Evolutionary conservation across 108 stramenopile genomes (phyloP).

Genomic region (Fistulifera pelliculosa): DNA sequence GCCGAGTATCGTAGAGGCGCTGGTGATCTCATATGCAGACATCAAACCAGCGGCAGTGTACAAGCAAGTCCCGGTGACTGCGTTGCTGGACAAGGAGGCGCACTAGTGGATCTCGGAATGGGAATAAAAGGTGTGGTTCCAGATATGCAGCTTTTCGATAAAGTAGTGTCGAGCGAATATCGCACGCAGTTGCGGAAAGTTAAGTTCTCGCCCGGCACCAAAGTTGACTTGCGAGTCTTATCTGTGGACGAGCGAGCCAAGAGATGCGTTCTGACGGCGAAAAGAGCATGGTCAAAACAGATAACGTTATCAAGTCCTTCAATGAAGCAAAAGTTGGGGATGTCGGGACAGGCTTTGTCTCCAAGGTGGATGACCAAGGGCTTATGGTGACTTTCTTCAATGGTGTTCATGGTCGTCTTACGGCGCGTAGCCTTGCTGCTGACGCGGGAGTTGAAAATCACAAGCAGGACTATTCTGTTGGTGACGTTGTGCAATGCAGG

Average conservation of each 20-base stretch:
- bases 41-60: conserved; percentile 59
- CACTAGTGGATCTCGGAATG: conserved; percentile 63
- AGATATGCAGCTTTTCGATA: conserved; percentile 55
- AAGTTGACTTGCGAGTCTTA: conserved; percentile 71
- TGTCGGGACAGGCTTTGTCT: conserved; percentile 59
- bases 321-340: conserved; percentile 28
- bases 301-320: conserved; percentile 41
- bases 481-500: conserved; percentile 69
- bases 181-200: conserved; percentile 49
- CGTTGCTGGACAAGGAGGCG: conserved; percentile 42
- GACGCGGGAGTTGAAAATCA: conserved; percentile 81
- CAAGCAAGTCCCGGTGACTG: conserved; percentile 57
- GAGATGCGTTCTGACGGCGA: conserved; percentile 69
- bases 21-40: conserved; percentile 71
- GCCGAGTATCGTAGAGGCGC: conserved; percentile 57
- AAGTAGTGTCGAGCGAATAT: conserved; percentile 34
- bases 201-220: conserved; percentile 63
- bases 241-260: conserved; percentile 42
- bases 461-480: conserved; percentile 48
- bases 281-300: conserved; percentile 56
- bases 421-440: conserved; percentile 47
- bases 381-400: conserved; percentile 81
- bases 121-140: conserved; percentile 64
- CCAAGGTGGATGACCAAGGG: conserved; percentile 58
- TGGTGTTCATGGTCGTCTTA: conserved; percentile 63